phyloP scores from a whole-genome alignment of 148 eudicot species.

The Talinum fruticosum region DNA sequence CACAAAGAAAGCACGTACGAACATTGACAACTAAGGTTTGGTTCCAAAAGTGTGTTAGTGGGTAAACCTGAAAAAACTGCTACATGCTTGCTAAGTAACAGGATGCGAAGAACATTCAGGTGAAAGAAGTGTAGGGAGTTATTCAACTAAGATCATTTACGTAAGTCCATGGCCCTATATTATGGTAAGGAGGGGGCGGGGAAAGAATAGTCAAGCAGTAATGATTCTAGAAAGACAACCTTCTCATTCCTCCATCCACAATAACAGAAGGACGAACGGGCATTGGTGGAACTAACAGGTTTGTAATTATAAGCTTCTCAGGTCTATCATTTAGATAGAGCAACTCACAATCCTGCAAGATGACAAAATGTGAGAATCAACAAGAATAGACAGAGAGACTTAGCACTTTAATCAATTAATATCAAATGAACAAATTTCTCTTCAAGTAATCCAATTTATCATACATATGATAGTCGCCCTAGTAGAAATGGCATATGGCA shows the following conservation, averaged over 20 bases:
- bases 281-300: conserved; percentile 79
- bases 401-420: no score
- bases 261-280: conserved; percentile 90
- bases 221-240: conserved; percentile 38
- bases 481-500: not conserved
- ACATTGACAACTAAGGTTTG: not conserved
- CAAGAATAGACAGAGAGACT: not conserved
- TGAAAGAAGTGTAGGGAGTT: no score
- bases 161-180: no score
- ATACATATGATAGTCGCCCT: not conserved
- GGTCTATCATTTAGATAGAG: conserved; percentile 83
- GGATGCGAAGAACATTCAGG: not conserved
- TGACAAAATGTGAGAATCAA: conserved; percentile 11
- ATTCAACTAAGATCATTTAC: no score
- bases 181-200: not conserved
- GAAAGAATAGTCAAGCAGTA: not conserved
- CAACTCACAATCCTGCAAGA: conserved; percentile 79
- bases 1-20: not conserved
- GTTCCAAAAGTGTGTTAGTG: no score
- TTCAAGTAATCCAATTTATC: not conserved
- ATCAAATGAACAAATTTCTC: no score
- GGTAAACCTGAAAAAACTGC: not conserved
- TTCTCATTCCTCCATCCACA: conserved; percentile 77
- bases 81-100: no score
- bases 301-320: conserved; percentile 70